Percentiles rank a stretch among this genome's conserved stretches.
phyloP scores from a whole-genome alignment of 1,284 basidiomycete genomes.

The Coniferiporia weirii region DNA sequence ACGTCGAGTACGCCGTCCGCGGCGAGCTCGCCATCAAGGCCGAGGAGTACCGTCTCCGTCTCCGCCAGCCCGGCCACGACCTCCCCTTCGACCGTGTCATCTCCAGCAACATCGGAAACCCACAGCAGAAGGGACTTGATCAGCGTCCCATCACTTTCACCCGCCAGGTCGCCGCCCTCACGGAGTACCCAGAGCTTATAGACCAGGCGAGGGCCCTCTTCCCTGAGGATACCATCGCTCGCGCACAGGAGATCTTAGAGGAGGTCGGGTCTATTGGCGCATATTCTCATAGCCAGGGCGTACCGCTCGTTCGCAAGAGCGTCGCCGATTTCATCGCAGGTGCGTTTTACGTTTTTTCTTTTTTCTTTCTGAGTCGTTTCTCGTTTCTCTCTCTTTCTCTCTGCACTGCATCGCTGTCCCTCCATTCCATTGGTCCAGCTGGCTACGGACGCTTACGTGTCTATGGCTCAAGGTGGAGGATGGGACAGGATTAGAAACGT shows the following conservation, averaged over 20 bases:
- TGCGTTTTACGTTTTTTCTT: conserved; percentile 31
- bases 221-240: conserved; percentile 80
- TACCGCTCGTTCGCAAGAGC: conserved; percentile 82
- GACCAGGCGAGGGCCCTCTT: conserved; percentile 76
- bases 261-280: conserved; percentile 95
- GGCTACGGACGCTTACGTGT: too few relatives aligned
- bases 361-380: background rate
- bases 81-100: conserved; percentile 90
- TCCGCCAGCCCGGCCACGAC: conserved; percentile 51
- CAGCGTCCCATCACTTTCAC: conserved; percentile 92
- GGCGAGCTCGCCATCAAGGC: conserved; percentile 96
- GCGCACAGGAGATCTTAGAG: conserved; percentile 74
- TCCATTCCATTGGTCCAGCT: too few relatives aligned
- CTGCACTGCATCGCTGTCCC: too few relatives aligned
- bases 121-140: conserved; percentile 92
- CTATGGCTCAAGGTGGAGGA: too few relatives aligned
- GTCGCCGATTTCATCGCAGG: conserved; percentile 89
- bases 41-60: conserved; percentile 71
- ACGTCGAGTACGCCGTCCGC: conserved; percentile 95
- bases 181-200: conserved; percentile 88
- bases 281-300: conserved; percentile 94
- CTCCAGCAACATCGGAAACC: conserved; percentile 97
- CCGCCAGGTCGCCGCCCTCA: conserved; percentile 87
- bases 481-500: too few relatives aligned
- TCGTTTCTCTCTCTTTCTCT: background rate